These are phyloP conservation scores for Brasilioporus rufonigricans DNA, from an alignment of 768 basidiomycete species.

Conservation along the genomic window DNA sequence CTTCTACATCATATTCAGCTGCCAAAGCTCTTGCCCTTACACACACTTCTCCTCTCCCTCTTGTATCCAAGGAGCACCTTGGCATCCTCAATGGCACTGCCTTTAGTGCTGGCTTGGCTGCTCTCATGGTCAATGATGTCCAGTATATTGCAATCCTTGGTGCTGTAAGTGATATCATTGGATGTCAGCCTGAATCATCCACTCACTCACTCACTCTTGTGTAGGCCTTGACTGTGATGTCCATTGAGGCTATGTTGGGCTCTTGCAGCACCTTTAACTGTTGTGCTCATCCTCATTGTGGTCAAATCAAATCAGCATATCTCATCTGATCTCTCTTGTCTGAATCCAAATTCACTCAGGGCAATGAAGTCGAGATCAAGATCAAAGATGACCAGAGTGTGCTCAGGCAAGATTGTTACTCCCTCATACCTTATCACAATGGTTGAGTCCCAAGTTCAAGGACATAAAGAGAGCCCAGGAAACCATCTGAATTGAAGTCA, in stretches of 20 bases:
- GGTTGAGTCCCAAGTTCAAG: slow-evolving; percentile 82
- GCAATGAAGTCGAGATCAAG: slow-evolving; percentile 68
- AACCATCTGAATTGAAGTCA: slow-evolving; percentile 71
- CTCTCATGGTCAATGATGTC: slow-evolving; percentile 71
- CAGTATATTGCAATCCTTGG: slow-evolving; percentile 63
- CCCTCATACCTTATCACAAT: slow-evolving; percentile 76
- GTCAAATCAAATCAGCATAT: slow-evolving; percentile 75
- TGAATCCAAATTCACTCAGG: slow-evolving; percentile 65
- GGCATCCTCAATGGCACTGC: slow-evolving; percentile 85
- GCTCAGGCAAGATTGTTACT: slow-evolving; percentile 74
- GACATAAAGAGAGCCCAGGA: slow-evolving; percentile 63
- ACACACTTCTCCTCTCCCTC: too few relatives aligned
- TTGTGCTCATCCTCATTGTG: slow-evolving; percentile 76
- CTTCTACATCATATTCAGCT: too few relatives aligned
- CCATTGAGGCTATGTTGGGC: slow-evolving; percentile 81
- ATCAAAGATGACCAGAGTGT: slow-evolving; percentile 71
- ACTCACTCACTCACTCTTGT: background rate
- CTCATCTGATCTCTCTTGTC: slow-evolving; percentile 68
- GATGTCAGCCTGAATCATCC: too few relatives aligned
- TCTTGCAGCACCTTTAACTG: slow-evolving; percentile 68
- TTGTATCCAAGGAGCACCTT: too few relatives aligned
- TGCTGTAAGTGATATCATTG: slow-evolving; percentile 16
- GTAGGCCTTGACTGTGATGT: slow-evolving; percentile 79
- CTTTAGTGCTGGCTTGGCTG: slow-evolving; percentile 76
- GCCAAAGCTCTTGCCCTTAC: too few relatives aligned